Base-by-base conservation (phyloP, 805 yeast genomes). In the Pichia deserticola region DNA sequence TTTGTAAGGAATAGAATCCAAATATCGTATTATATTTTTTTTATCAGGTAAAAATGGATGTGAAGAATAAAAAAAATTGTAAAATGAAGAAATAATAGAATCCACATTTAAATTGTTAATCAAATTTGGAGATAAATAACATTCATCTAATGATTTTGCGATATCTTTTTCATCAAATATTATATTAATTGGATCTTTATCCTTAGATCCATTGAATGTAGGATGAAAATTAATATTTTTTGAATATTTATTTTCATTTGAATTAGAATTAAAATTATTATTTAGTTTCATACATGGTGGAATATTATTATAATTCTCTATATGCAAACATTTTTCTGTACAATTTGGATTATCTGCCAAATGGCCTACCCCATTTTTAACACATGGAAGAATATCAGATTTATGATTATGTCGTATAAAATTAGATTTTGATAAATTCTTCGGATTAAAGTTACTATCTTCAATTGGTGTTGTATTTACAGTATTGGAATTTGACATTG, bases 41-140 rank as follows among this genome's bases (percentile, higher is more conserved):
- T 60, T 48, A 4, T 70, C 68, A 0, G 82, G 80, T 49, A 77
- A 59, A 33, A 77, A 63, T 1, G 82, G 82, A 55, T 77, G 81
- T 3, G 71, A 56, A 28, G 53, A 51, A 51, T 77, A 76, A 52
- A 75, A 72, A 32, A 54, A 54, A 3, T 57, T 49, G 52, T 73
- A 76, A 52, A 69, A 76, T 4, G 59, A 52, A 27, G 60, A 54
- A 7, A 63, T 51, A 10, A 68, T 57, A 5, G 62, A 49, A 7
- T 60, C 58, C 6, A 62, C 45, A 35, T 69, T 53, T 7, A 68
- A 47, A 44, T 57, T 53, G 44, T 56, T 59, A 28, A 59, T 53
- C 34, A 67, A 40, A 3, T 55, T 51, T 3, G 69, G 67, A 1
- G 68, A 60, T 37, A 65, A 62, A 43, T 65, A 64, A 45, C 62